Evolutionary conservation across 1,284 basidiomycete genomes (phyloP).

Genomic region (Cryptococcus jaspeensis): DNA sequence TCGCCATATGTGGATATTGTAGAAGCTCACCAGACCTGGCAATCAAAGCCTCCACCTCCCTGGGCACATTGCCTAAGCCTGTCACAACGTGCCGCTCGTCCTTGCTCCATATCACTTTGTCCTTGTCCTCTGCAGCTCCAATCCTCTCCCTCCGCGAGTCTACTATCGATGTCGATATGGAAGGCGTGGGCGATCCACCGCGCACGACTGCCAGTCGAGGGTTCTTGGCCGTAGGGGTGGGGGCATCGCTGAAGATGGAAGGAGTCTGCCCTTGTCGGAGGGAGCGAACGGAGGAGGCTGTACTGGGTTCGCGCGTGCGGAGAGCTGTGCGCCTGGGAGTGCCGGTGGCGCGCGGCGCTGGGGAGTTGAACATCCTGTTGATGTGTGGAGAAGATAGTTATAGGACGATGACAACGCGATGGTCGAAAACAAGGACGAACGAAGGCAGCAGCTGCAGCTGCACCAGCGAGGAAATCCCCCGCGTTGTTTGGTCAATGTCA

Average conservation of each 20-base stretch:
- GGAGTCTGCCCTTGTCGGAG: conserved; percentile 19
- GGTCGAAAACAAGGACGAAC: not conserved
- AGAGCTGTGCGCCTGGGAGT: conserved; percentile 30
- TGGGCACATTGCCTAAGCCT: conserved; percentile 33
- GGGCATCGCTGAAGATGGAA: conserved; percentile 22
- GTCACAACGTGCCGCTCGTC: conserved; percentile 35
- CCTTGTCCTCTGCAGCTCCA: conserved; percentile 18
- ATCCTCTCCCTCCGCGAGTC: conserved; percentile 24
- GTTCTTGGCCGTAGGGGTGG: conserved; percentile 21
- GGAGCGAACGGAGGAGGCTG: conserved; percentile 19
- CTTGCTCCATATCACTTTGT: conserved; percentile 34
- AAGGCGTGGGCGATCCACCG: conserved; percentile 24
- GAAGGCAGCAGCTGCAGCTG: no score
- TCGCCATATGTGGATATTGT: not conserved
- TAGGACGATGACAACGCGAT: not conserved
- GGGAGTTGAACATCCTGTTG: conserved; percentile 40
- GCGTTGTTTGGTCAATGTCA: not conserved
- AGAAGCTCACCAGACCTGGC: conserved; percentile 24
- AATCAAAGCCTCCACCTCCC: conserved; percentile 34
- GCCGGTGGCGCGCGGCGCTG: conserved; percentile 24
- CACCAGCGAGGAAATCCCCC: not conserved
- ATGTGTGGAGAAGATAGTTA: not conserved
- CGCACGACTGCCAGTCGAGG: conserved; percentile 13
- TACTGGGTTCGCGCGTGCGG: conserved; percentile 5
- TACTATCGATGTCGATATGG: not conserved